These are phyloP conservation scores for Fusarium ambrosium DNA, from an alignment of 2,329 filamentous ascomycete species.

Conservation along the genomic window DNA sequence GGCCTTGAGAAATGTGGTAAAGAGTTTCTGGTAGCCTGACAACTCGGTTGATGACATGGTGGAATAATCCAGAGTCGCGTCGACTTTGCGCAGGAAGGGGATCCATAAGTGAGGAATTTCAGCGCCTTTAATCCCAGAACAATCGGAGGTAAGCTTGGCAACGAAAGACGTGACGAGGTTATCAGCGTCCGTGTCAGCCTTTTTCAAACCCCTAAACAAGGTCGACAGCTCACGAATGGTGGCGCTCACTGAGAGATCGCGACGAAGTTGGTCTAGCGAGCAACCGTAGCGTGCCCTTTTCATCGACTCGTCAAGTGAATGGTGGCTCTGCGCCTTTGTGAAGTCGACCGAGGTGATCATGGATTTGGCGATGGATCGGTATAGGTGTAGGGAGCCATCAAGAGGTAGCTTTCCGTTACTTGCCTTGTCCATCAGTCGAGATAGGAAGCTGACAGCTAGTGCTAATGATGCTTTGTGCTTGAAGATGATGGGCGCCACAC, in stretches of 20 bases:
- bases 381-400: conserved; percentile 3
- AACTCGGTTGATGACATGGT: conserved; percentile 18
- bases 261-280: background rate
- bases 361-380: conserved; percentile 6
- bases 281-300: background rate
- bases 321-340: background rate
- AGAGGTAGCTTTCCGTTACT: background rate
- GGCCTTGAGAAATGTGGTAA: conserved; percentile 35
- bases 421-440: conserved; percentile 1
- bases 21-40: conserved; percentile 43
- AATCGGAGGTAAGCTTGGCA: conserved; percentile 32
- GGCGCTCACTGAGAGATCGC: background rate
- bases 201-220: background rate
- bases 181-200: background rate
- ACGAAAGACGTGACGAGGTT: conserved; percentile 38
- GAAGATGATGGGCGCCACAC: conserved; percentile 18
- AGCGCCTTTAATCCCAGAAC: conserved; percentile 11
- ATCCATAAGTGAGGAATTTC: conserved; percentile 49
- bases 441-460: conserved; percentile 26
- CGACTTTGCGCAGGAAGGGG: conserved; percentile 45
- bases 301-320: background rate
- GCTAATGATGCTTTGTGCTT: background rate
- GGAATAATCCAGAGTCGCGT: conserved; percentile 21
- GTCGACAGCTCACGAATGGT: background rate
- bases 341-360: conserved; percentile 22